Conservation (phyloP, 345 rosid species). For the Aquilaria malaccensis region DNA sequence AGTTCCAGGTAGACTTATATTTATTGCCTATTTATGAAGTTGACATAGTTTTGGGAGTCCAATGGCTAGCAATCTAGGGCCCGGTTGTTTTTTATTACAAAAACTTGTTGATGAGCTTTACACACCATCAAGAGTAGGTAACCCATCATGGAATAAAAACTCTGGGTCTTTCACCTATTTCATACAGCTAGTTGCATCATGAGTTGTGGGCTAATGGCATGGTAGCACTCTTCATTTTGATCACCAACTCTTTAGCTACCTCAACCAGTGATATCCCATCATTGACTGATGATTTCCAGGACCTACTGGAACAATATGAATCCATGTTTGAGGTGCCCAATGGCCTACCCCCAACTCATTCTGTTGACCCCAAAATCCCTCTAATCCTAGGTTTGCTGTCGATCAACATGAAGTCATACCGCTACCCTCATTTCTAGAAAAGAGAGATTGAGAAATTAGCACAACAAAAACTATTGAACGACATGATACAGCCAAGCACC, state of each 20-base stretch:
- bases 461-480: neutral
- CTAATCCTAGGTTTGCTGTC: neutral
- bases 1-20: neutral
- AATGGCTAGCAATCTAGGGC: neutral
- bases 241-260: neutral
- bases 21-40: neutral
- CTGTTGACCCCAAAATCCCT: neutral
- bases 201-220: neutral
- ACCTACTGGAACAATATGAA: neutral
- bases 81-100: neutral
- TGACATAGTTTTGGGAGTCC: neutral
- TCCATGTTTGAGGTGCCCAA: neutral
- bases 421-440: neutral
- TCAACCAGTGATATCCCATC: neutral
- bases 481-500: neutral
- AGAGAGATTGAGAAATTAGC: neutral
- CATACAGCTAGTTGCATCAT: neutral
- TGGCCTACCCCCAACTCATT: neutral
- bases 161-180: neutral
- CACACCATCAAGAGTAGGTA: no score
- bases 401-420: neutral
- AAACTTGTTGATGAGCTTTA: neutral
- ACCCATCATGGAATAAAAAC: no score
- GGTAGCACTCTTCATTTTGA: neutral
- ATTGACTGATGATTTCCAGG: neutral